Evolutionary conservation across 306 rosid genomes (phyloP), one percentile per base, ranked within the genome.

Genomic region (Prunus salicina): DNA sequence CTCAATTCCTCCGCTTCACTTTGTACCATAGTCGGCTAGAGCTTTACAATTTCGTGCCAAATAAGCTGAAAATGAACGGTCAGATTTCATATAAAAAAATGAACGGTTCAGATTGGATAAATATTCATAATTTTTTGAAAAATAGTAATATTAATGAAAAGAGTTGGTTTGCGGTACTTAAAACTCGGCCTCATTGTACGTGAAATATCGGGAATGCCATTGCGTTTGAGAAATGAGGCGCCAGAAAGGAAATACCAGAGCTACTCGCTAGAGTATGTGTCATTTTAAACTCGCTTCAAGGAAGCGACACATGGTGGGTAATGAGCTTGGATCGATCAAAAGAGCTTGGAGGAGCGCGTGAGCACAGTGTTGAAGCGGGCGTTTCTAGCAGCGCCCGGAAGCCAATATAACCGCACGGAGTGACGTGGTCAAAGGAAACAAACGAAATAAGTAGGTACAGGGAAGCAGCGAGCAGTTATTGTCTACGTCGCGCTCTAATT

Each of bases 381-480:
- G 45, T 3, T n/a, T 14, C 2, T 12, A 46, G 8, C 16, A 38
- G 46, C 16, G 12, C 25, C 22, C 12, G 13, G 32, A 3, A 6
- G 32, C 38, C 11, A 67, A 25, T 53, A 43, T 60, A 72, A 60
- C 72, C n/a, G 76, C 45, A 63, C 8, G 5, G 1, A 14, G 67
- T 75, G 80, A 75, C 53, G 77, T 70, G 77, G 82, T 82, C 76
- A 78, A 72, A 81, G 27, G 25, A 66, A 76, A 30, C 41, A 8
- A 72, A 55, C 55, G 58, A 72, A 22, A 5, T 2, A 28, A 73
- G 13, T 15, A 20, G 19, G n/a, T 46, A 24, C 32, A 46, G 11
- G 34, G 12, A 27, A 25, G 65, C 38, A 5, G 19, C 41, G 0
- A 24, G 65, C 27, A 5, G 25, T 24, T 24, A 2, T 25, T 61